Evolutionary conservation across 164 flowering plant species (phyloP), one percentile per base, ranked within the genome.

Genomic region (Echeveria elegans): DNA sequence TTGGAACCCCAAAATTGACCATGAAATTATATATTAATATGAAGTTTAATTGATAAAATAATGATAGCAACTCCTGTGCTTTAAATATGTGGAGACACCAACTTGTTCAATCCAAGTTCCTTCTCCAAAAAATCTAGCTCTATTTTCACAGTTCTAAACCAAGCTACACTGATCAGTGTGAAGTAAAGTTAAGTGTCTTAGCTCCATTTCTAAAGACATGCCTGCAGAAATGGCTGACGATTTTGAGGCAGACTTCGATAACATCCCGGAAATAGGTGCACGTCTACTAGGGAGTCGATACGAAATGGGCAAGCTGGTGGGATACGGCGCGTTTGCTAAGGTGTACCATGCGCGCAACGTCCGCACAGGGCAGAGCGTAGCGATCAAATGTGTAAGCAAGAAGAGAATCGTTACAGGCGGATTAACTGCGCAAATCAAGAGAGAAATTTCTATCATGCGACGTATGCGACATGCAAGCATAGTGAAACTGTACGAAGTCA

Each of bases 71-170:
- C 28, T 9, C 56, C 5, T n/a, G 26, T 21, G 23, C 26, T 50
- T 50, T 50, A 50, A 50, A 50, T 50, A 50, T 24, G 26, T 23
- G 56, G 23, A 50, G 56, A 4, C 56, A 23, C 23, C 56, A 23
- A 50, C 56, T 50, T 50, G 56, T 26, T n/a, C 26, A 50, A 50
- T n/a, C 37, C 56, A 6, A 50, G 26, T 23, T 23, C 23, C 23
- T 50, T 50, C 56, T 21, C 21, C 56, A 43, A n/a, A n/a, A n/a
- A 50, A 50, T 50, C 23, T n/a, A 50, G 56, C 56, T 50, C 47
- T 18, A 43, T 43, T 12, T 43, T 43, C 47, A 43, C 47, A 43
- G 47, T 16, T 43, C 1, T n/a, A 43, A 43, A 7, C 11, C 18
- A 43, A 43, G 47, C 47, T n/a, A n/a, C n/a, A n/a, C n/a, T 43